phyloP scores from a whole-genome alignment of 768 basidiomycete species.

The Xerocomellus chrysenteron region DNA sequence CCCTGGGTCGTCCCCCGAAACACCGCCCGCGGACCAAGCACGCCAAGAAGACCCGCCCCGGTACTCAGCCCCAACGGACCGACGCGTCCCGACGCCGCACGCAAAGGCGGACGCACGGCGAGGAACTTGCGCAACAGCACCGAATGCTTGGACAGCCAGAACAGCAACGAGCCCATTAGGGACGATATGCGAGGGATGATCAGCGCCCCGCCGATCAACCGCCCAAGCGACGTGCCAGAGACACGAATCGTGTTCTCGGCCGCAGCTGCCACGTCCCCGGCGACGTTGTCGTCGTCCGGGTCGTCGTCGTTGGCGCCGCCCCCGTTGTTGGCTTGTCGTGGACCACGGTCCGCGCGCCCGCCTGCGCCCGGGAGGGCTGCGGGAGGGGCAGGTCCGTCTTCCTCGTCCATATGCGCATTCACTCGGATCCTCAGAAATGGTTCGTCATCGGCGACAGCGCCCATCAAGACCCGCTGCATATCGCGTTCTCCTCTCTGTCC shows the following conservation, averaged over 20 bases:
- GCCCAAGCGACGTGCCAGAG: slow-evolving; percentile 59
- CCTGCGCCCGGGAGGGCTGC: slow-evolving; percentile 16
- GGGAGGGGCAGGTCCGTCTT: slow-evolving; percentile 12
- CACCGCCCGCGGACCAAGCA: slow-evolving; percentile 14
- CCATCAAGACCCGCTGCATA: slow-evolving; percentile 25
- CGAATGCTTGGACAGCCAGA: slow-evolving; percentile 46
- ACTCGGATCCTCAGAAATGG: slow-evolving; percentile 31
- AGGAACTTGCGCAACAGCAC: slow-evolving; percentile 26
- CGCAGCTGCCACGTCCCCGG: slow-evolving; percentile 43
- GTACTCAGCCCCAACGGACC: slow-evolving; percentile 19
- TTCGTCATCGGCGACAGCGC: slow-evolving; percentile 25
- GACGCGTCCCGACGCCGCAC: slow-evolving; percentile 1
- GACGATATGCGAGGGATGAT: slow-evolving; percentile 65
- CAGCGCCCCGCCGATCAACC: slow-evolving; percentile 67
- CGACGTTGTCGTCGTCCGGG: slow-evolving; percentile 7
- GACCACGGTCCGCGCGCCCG: slow-evolving; percentile 10
- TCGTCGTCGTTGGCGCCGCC: slow-evolving; percentile 5
- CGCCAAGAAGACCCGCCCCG: background rate
- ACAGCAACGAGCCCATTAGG: slow-evolving; percentile 60
- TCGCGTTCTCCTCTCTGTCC: slow-evolving; percentile 16
- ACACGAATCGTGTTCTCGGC: slow-evolving; percentile 60
- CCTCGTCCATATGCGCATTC: slow-evolving; percentile 36
- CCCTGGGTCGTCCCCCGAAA: slow-evolving; percentile 17
- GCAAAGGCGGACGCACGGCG: slow-evolving; percentile 22
- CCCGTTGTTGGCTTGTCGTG: slow-evolving; percentile 14